A percentile compares a stretch with the other conserved stretches of the same genome.
phyloP scores from a whole-genome alignment of 768 basidiomycete species.

The Lactarius pseudohatsudake region DNA sequence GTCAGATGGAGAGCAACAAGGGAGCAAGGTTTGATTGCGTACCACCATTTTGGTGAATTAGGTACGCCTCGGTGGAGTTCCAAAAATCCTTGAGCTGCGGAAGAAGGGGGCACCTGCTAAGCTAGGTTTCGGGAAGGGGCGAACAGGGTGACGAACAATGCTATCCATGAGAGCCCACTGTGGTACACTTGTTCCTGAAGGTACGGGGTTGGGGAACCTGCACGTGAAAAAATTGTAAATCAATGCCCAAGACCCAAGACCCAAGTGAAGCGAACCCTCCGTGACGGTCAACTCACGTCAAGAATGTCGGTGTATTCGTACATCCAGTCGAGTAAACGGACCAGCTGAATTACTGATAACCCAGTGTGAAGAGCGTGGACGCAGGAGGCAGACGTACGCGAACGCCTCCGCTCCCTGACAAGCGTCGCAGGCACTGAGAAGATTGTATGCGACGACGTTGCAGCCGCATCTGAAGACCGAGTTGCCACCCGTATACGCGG shows the following conservation, averaged over 20 bases:
- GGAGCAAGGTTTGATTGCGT: no score
- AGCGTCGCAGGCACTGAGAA: conserved; percentile 20
- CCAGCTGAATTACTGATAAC: not conserved
- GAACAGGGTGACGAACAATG: not conserved
- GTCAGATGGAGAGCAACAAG: no score
- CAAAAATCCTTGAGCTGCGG: no score
- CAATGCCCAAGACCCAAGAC: not conserved
- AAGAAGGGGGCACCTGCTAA: not conserved
- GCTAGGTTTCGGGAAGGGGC: not conserved
- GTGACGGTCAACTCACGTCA: conserved; percentile 6
- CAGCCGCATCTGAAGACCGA: conserved; percentile 11
- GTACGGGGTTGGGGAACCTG: conserved; percentile 16
- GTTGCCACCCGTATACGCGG: not conserved
- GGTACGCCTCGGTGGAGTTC: no score
- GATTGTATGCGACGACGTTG: conserved; percentile 13
- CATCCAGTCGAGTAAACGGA: not conserved
- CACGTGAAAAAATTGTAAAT: not conserved
- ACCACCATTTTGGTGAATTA: no score
- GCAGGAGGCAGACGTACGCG: not conserved
- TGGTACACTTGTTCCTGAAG: not conserved
- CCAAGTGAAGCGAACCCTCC: not conserved
- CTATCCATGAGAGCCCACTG: conserved; percentile 2
- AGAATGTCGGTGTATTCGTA: not conserved
- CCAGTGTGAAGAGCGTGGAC: no score
- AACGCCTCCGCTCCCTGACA: conserved; percentile 4